Base-by-base conservation (phyloP, 2,329 filamentous ascomycete species). In the Magnaporthales sp. region DNA sequence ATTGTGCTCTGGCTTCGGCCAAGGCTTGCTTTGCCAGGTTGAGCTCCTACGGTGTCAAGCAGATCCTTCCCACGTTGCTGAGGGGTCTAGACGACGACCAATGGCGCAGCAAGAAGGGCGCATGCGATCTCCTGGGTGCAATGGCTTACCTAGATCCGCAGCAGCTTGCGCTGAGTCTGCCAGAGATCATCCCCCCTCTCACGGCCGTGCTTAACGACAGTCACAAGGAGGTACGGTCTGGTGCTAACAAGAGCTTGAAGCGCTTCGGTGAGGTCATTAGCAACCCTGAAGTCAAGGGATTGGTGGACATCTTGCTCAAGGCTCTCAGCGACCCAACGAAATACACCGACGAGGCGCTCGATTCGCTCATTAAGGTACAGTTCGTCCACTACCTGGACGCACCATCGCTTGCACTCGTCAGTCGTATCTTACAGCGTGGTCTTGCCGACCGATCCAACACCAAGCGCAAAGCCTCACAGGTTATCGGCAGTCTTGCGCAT, bases 361-460 rank as follows among this genome's bases (percentile, higher is more conserved):
- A 99, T 76, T 84, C 92, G 0, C 85, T 99, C 67, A 97, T 99
- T 81, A 97, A 97, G 80, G 91, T 99, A n/a, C 93, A 93, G 63
- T 99, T 99, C 75, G 89, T 97, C 15, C 95, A 99, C 79, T 99
- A 98, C 75, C 85, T 99, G n/a, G 95, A 99, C 77, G 92, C 96
- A 0, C 95, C 95, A 5, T 99, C 96, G 2, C 83, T 99, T 72
- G 95, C 95, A 24, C 85, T 99, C 66, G 92, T 99, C 70, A 96
- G 95, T 62, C 92, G 95, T 69, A 98, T 99, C 72, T 83, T 99
- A 46, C 93, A 99, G 78, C 91, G 96, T 75, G 95, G 95, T 68
- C 81, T 99, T 56, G 88, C 88, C 66, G 95, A 97, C 75, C 86
- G 96, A 63, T 99, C 96, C 67, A 91, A 90, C 69, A 99, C 95